Evolutionary conservation across 805 yeast genomes (phyloP).

Genomic region (Starmerella roubikii): DNA sequence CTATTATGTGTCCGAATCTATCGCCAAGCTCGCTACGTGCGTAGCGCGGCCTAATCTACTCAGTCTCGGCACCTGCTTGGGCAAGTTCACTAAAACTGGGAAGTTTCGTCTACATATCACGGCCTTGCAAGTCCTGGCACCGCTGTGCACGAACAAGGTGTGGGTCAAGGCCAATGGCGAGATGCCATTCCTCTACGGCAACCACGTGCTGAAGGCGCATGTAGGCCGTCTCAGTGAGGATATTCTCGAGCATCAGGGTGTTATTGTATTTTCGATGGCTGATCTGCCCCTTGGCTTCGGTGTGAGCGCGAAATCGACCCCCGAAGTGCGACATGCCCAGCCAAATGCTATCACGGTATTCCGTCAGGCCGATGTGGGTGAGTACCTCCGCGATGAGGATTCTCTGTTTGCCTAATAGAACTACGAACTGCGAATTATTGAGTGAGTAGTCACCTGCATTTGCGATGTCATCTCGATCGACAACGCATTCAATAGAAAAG

Average conservation of each 20-base stretch:
- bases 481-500: too few relatives aligned
- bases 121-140: slow-evolving; percentile 67
- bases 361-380: slow-evolving; percentile 96
- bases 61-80: slow-evolving; percentile 88
- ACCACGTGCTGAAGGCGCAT: slow-evolving; percentile 92
- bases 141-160: slow-evolving; percentile 80
- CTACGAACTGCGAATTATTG: background rate
- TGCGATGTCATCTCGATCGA: background rate
- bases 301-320: slow-evolving; percentile 80
- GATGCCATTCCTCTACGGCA: slow-evolving; percentile 95
- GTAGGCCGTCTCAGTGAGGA: slow-evolving; percentile 94
- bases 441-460: background rate
- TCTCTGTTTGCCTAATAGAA: slow-evolving; percentile 59
- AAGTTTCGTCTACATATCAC: slow-evolving; percentile 92
- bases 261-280: slow-evolving; percentile 76
- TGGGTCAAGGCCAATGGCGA: slow-evolving; percentile 98
- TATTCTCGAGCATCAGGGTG: slow-evolving; percentile 96
- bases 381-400: slow-evolving; percentile 94
- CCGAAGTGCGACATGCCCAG: slow-evolving; percentile 72
- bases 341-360: slow-evolving; percentile 93
- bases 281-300: slow-evolving; percentile 94
- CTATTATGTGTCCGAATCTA: slow-evolving; percentile 67
- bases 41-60: slow-evolving; percentile 79
- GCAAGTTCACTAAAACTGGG: slow-evolving; percentile 95
- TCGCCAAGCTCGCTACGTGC: slow-evolving; percentile 79